Evolutionary conservation across 2,329 filamentous ascomycete genomes (phyloP).

Genomic region (Trichoderma semiorbis): DNA sequence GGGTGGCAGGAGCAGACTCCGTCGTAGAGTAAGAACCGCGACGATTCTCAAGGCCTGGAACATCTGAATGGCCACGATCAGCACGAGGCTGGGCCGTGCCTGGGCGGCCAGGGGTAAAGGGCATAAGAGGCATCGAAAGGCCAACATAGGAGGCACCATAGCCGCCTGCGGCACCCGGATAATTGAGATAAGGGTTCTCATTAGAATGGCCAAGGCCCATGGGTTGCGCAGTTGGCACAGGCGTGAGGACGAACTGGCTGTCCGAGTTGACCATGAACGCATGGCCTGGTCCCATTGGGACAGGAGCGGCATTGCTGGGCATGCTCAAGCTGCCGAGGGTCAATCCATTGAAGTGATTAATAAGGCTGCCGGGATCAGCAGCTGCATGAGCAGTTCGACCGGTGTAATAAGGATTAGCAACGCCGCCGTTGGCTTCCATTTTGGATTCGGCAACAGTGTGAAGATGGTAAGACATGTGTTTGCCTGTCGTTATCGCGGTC

Average conservation of each 20-base stretch:
- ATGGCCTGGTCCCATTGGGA: constrained; percentile 34
- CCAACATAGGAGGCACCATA: constrained; percentile 38
- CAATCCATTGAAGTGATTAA: constrained; percentile 38
- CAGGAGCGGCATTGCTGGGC: constrained; percentile 27
- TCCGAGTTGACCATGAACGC: constrained; percentile 39
- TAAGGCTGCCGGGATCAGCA: constrained; percentile 31
- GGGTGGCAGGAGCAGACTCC: constrained; percentile 63
- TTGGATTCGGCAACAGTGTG: constrained; percentile 26
- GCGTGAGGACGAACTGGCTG: constrained; percentile 38
- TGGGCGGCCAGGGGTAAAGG: constrained; percentile 52
- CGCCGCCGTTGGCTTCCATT: constrained; percentile 37
- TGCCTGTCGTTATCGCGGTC: constrained; percentile 17
- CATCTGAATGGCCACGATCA: constrained; percentile 49
- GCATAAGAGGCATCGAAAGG: constrained; percentile 40
- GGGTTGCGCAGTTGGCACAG: constrained; percentile 34
- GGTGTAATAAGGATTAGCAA: constrained; percentile 32
- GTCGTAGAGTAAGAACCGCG: constrained; percentile 66
- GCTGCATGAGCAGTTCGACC: constrained; percentile 30
- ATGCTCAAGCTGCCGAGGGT: constrained; percentile 36
- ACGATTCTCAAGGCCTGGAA: constrained; percentile 62
- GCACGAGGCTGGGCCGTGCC: constrained; percentile 43
- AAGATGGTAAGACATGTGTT: constrained; percentile 35
- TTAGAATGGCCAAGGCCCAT: constrained; percentile 35
- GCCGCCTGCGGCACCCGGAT: constrained; percentile 31
- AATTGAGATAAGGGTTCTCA: constrained; percentile 34